These are phyloP conservation scores for Mortierella sp. DNA, from an alignment of 371 early-diverging fungal genomes.

Conservation along the genomic window DNA sequence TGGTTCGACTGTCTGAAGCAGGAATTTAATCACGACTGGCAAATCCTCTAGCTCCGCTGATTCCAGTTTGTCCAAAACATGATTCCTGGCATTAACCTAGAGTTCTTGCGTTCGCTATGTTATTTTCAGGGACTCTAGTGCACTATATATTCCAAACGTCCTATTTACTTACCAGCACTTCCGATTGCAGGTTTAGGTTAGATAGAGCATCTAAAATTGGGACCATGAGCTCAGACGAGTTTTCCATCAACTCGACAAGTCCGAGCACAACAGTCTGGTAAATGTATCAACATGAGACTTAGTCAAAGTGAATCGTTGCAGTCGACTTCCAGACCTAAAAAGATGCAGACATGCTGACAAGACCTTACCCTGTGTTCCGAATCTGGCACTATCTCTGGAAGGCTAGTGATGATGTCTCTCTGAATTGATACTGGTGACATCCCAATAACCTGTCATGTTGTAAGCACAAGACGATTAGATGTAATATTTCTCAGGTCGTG, in stretches of 20 bases:
- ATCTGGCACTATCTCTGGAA: constrained; percentile 85
- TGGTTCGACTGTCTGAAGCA: constrained; percentile 74
- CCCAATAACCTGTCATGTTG: constrained; percentile 64
- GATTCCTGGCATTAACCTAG: constrained; percentile 64
- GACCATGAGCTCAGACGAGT: constrained; percentile 72
- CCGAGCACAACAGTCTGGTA: constrained; percentile 67
- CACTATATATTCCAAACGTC: background rate
- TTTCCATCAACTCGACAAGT: constrained; percentile 74
- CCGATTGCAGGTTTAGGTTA: constrained; percentile 72
- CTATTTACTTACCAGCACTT: constrained; percentile 58
- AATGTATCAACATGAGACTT: background rate
- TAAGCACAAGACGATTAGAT: background rate
- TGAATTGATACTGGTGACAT: constrained; percentile 77
- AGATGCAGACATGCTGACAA: background rate
- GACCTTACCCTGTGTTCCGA: constrained; percentile 73
- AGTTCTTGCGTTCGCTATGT: background rate
- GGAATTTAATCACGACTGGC: constrained; percentile 78
- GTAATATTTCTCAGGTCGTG: background rate
- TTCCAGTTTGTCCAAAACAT: constrained; percentile 71
- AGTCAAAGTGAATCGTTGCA: no score
- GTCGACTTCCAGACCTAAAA: no score
- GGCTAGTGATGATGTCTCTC: constrained; percentile 77
- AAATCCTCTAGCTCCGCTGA: constrained; percentile 79
- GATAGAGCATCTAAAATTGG: constrained; percentile 83
- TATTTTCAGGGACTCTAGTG: background rate